Conservation (phyloP, 495 filamentous ascomycete species). For the Neurospora sp. region DNA sequence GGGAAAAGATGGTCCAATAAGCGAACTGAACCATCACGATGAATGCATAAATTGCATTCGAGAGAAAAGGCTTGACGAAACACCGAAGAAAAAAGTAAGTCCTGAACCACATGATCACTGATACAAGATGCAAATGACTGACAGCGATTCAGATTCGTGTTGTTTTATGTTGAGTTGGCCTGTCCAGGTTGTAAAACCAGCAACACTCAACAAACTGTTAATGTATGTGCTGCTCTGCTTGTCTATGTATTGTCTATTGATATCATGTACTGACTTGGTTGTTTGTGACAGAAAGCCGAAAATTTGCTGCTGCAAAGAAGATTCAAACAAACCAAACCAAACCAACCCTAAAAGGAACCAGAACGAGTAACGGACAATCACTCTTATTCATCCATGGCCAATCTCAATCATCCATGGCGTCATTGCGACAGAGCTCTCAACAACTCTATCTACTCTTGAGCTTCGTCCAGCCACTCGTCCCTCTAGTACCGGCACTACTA, state of each 20-base stretch:
- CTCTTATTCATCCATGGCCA: not conserved
- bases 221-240: not conserved
- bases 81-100: not conserved
- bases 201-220: not conserved
- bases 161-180: not conserved
- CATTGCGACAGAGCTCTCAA: not conserved
- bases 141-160: not conserved
- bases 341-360: not conserved
- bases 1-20: not conserved
- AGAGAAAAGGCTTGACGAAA: not conserved
- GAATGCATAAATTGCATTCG: not conserved
- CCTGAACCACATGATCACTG: not conserved
- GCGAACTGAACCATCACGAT: not conserved
- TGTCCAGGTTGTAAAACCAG: not conserved
- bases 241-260: not conserved
- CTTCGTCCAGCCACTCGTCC: slow-evolving; percentile 11
- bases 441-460: slow-evolving; percentile 5
- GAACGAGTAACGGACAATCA: not conserved
- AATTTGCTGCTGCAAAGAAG: not conserved
- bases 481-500: slow-evolving; percentile 2
- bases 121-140: not conserved
- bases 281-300: not conserved
- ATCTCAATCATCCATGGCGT: not conserved
- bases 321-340: not conserved
- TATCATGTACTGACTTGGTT: not conserved